A percentile compares a stretch with the other conserved stretches of the same genome.
These are phyloP conservation scores for Emmonsia crescens DNA, from an alignment of 2,329 filamentous ascomycete genomes.

Conservation along the genomic window DNA sequence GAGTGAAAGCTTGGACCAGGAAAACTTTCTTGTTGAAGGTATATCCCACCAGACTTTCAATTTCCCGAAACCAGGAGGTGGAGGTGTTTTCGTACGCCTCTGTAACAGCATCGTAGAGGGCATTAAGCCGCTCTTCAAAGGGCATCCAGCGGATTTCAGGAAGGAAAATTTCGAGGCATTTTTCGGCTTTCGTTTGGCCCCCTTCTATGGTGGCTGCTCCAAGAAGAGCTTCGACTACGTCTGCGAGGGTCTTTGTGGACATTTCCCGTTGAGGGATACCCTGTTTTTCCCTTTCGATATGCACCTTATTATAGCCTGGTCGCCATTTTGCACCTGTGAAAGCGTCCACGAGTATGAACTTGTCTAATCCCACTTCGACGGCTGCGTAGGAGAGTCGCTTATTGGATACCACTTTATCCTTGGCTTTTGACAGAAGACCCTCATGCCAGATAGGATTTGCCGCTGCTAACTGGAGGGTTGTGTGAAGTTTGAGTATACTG, in stretches of 20 bases:
- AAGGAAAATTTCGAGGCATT: constrained; percentile 57
- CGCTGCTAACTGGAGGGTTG: constrained; percentile 54
- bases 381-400: constrained; percentile 57
- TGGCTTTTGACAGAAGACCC: constrained; percentile 57
- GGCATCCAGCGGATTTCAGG: constrained; percentile 46
- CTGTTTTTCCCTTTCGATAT: constrained; percentile 19
- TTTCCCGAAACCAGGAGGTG: constrained; percentile 27
- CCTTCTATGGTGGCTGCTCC: constrained; percentile 63
- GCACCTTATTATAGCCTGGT: constrained; percentile 47
- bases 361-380: constrained; percentile 52
- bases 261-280: constrained; percentile 29
- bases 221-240: constrained; percentile 77
- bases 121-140: constrained; percentile 31
- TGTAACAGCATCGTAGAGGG: constrained; percentile 37
- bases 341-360: constrained; percentile 56
- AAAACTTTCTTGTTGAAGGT: constrained; percentile 57
- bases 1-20: constrained; percentile 70
- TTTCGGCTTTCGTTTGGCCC: constrained; percentile 51
- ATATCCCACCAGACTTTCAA: constrained; percentile 62
- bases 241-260: constrained; percentile 72
- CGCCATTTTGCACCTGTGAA: constrained; percentile 66
- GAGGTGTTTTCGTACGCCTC: constrained; percentile 28
- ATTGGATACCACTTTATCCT: constrained; percentile 65
- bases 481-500: constrained; percentile 64
- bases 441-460: constrained; percentile 60